Evolutionary conservation across 2,329 filamentous ascomycete genomes (phyloP), one percentile per base, ranked within the genome.

Genomic region (Fusarium domesticum): DNA sequence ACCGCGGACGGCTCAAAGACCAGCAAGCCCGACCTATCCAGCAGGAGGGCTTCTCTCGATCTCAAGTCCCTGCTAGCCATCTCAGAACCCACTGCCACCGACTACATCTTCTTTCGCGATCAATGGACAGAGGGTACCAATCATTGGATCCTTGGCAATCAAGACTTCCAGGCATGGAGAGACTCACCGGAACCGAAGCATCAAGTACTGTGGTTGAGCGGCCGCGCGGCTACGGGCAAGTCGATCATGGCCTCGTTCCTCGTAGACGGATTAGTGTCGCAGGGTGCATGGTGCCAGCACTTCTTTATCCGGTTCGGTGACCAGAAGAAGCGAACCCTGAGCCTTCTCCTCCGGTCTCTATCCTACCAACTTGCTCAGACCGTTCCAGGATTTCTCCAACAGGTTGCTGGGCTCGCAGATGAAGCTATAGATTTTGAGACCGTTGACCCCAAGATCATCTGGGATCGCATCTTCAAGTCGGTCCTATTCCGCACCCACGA

Each of bases 191-290:
- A 25, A 19, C 39, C 12, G 2, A 32, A 19, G 14, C 49, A 50
- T 3, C 37, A 34, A 7, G 54, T 34, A 34, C 15, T 34, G n/a
- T 34, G 32, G 32, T 16, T 34, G 6, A 56, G 54, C 10, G 65
- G 64, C 1, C 48, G 48, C 12, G 56, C 65, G 4, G 65, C 47
- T 1, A 50, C 55, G 4, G 65, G 65, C 2, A 68, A 68, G 42
- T 68, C 65, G 1, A 50, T 68, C 6, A 39, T 67, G 20, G 46
- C 56, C 11, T 56, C 59, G 12, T 58, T 62, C 34, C 45, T 66
- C 14, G 56, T 66, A 15, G 51, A 63, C 10, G 44, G 58, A 4
- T 44, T 65, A 4, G n/a, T 40, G 2, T 30, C 43, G 10, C 11
- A 18, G 3, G 47, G 42, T 1, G 4, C 25, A 15, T 25, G 7